Evolutionary conservation across 2,329 filamentous ascomycete species (phyloP).

Genomic region (Rutstroemia sp.): DNA sequence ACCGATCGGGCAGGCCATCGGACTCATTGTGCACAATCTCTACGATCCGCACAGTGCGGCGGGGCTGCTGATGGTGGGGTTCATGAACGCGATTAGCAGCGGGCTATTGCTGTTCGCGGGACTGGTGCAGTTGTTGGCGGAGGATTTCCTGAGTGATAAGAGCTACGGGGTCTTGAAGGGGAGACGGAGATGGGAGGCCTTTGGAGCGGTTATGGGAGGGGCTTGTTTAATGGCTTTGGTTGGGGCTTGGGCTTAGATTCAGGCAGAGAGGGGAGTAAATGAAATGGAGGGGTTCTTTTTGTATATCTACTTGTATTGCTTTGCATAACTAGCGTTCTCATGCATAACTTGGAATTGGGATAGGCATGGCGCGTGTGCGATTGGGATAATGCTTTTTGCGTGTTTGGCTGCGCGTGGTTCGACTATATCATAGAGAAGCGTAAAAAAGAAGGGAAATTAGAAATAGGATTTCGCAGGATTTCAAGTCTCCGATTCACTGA

Average conservation of each 20-base stretch:
- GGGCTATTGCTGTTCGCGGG: slow-evolving; percentile 77
- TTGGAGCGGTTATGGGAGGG: slow-evolving; percentile 51
- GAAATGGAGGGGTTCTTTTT: not conserved
- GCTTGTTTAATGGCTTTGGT: slow-evolving; percentile 59
- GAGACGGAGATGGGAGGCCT: slow-evolving; percentile 51
- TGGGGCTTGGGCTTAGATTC: slow-evolving; percentile 49
- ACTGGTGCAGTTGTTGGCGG: slow-evolving; percentile 74
- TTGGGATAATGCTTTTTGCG: too few relatives aligned
- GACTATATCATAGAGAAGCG: too few relatives aligned
- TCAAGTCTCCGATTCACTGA: too few relatives aligned
- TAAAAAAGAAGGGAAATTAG: too few relatives aligned
- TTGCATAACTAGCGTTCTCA: not conserved
- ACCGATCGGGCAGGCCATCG: slow-evolving; percentile 76
- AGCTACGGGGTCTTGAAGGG: slow-evolving; percentile 55
- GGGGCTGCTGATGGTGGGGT: slow-evolving; percentile 73
- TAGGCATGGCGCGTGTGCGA: not conserved
- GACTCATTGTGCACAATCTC: slow-evolving; percentile 66
- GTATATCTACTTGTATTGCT: not conserved
- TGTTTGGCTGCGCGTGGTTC: too few relatives aligned
- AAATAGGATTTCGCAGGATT: too few relatives aligned
- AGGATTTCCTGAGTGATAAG: slow-evolving; percentile 72
- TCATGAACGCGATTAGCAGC: slow-evolving; percentile 81
- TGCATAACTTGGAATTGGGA: not conserved
- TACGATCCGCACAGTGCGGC: slow-evolving; percentile 73
- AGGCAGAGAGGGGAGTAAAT: not conserved